phyloP scores from a whole-genome alignment of 306 rosid genomes.

The Cucumis melo region DNA sequence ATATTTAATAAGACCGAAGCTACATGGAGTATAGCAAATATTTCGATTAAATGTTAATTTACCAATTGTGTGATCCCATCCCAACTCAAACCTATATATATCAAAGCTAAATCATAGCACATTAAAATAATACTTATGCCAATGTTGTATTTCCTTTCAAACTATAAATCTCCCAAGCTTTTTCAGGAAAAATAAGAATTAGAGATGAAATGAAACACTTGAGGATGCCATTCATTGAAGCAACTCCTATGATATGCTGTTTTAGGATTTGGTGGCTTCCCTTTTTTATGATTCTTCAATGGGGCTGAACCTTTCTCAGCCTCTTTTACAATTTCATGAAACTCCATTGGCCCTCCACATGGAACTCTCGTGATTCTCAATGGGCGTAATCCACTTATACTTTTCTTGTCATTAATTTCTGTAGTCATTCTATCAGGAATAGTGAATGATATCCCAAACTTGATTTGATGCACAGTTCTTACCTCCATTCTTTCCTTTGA shows the following conservation, averaged over 20 bases:
- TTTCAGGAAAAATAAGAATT: background rate
- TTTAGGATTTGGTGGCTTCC: conserved; percentile 12
- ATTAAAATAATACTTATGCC: no score
- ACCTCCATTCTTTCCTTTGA: background rate
- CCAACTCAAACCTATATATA: no score
- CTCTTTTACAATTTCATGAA: conserved; percentile 19
- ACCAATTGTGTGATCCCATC: no score
- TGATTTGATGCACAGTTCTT: conserved; percentile 10
- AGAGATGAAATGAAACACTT: conserved; percentile 13
- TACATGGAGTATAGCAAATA: no score
- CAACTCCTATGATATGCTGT: conserved; percentile 22
- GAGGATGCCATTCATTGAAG: conserved; percentile 30
- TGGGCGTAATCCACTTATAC: conserved; percentile 21
- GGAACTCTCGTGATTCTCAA: conserved; percentile 34
- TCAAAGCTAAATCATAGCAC: no score
- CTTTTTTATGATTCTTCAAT: conserved; percentile 2
- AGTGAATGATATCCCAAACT: conserved; percentile 34
- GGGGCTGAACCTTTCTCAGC: conserved; percentile 15
- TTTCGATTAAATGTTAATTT: no score
- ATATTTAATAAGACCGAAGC: no score
- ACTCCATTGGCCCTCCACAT: conserved; percentile 24
- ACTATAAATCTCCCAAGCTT: background rate
- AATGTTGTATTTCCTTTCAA: no score
- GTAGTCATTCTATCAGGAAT: conserved; percentile 26
- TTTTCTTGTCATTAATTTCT: conserved; percentile 32